Percentiles rank a stretch among this genome's conserved stretches.
Conservation (phyloP, 2,329 filamentous ascomycete species). For the Aspergillus versicolor region DNA sequence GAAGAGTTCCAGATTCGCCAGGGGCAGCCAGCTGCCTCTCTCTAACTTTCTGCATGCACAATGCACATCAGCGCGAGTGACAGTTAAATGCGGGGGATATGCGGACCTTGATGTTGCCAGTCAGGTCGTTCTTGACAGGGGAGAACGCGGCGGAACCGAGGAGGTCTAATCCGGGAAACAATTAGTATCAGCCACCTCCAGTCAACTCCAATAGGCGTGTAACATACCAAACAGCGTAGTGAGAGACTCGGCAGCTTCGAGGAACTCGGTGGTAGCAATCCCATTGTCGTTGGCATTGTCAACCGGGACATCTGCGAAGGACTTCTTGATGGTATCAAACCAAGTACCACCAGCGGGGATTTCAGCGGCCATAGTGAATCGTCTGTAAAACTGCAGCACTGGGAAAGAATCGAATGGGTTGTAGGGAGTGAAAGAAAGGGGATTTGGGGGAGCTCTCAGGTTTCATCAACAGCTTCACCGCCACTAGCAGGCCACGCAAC, state of each 20-base stretch:
- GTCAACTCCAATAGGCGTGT: background rate
- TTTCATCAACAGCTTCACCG: slow-evolving; percentile 27
- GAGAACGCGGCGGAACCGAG: slow-evolving; percentile 73
- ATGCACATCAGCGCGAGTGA: slow-evolving; percentile 11
- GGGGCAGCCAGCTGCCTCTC: slow-evolving; percentile 78
- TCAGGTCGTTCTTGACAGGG: slow-evolving; percentile 87
- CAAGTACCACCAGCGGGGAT: slow-evolving; percentile 56
- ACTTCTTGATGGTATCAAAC: slow-evolving; percentile 80
- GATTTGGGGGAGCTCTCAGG: slow-evolving; percentile 5
- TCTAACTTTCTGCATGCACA: slow-evolving; percentile 71
- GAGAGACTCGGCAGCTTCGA: slow-evolving; percentile 85
- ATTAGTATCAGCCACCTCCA: slow-evolving; percentile 8
- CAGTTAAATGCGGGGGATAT: slow-evolving; percentile 5
- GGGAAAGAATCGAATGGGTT: slow-evolving; percentile 7
- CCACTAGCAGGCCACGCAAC: slow-evolving; percentile 32
- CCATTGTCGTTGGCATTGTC: slow-evolving; percentile 70
- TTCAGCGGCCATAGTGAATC: slow-evolving; percentile 33
- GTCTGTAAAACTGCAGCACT: background rate
- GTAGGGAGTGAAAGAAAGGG: slow-evolving; percentile 9
- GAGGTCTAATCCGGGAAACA: slow-evolving; percentile 47
- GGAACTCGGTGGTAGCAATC: slow-evolving; percentile 81
- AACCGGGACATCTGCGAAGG: slow-evolving; percentile 79
- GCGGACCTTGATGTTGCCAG: slow-evolving; percentile 82
- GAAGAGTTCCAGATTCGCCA: slow-evolving; percentile 75
- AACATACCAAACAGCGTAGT: slow-evolving; percentile 77